Percentiles rank a stretch among this genome's conserved stretches.
Evolutionary conservation across 805 yeast species (phyloP).

Genomic region (Ogataea naganishii): DNA sequence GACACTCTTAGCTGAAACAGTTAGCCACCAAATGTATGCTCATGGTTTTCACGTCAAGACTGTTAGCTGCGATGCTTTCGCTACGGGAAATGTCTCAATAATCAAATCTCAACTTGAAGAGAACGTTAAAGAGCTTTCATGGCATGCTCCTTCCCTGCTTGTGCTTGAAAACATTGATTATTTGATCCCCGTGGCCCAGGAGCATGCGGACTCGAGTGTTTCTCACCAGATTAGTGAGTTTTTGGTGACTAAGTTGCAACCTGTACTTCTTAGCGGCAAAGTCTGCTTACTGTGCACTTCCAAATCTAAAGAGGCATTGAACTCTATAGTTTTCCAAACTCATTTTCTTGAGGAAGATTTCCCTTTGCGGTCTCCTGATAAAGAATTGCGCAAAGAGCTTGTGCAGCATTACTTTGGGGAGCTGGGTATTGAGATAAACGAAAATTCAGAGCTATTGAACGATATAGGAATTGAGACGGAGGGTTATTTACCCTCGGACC

Average conservation of each 20-base stretch:
- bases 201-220: slow-evolving; percentile 45
- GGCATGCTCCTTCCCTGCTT: slow-evolving; percentile 73
- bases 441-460: slow-evolving; percentile 31
- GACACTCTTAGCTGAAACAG: slow-evolving; percentile 39
- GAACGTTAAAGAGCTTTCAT: slow-evolving; percentile 35
- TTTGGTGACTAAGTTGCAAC: slow-evolving; percentile 35
- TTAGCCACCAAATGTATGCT: slow-evolving; percentile 28
- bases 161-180: slow-evolving; percentile 74
- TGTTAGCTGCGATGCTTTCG: slow-evolving; percentile 43
- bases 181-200: slow-evolving; percentile 57
- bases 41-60: slow-evolving; percentile 38
- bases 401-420: slow-evolving; percentile 21
- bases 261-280: slow-evolving; percentile 36
- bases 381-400: slow-evolving; percentile 44
- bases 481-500: slow-evolving; percentile 81
- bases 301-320: slow-evolving; percentile 54
- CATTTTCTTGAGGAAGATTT: slow-evolving; percentile 62
- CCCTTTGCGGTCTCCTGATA: slow-evolving; percentile 61
- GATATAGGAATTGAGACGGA: slow-evolving; percentile 69
- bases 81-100: slow-evolving; percentile 49
- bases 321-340: slow-evolving; percentile 50
- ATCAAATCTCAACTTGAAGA: slow-evolving; percentile 34
- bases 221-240: slow-evolving; percentile 61
- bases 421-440: slow-evolving; percentile 24
- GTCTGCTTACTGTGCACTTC: slow-evolving; percentile 57